Base-by-base conservation (phyloP, 2,329 filamentous ascomycete genomes). In the Amauroascus verrucosus region DNA sequence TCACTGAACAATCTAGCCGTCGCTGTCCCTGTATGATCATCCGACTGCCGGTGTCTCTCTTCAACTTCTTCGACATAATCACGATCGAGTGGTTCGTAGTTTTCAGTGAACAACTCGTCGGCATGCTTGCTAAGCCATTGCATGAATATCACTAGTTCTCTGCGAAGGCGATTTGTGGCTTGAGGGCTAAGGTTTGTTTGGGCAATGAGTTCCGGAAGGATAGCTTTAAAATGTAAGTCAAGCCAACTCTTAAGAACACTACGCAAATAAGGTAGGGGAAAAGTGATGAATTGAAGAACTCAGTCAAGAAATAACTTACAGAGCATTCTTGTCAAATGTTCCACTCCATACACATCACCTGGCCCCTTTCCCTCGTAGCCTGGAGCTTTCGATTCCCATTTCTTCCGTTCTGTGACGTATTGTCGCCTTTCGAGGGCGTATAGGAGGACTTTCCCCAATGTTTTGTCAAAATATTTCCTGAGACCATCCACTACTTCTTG, bases 121-220 rank as follows among this genome's bases (percentile, higher is more conserved):
- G 84, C 82, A 63, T 91, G 82, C 61, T 84, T 86, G 55, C 84
- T 80, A 53, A 98, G 76, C 88, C 90, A 98, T 51, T 81, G 77
- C 9, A 85, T 88, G 70, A 98, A 84, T 70, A 89, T 91, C 60
- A 81, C 79, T 14, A 98, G 78, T 67, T 98, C 93, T 63, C 96
- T 88, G 11, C 89, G 84, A 24, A 97, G 80, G 45, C 89, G 85
- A 57, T 84, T 86, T 40, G 95, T 88, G 1, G 89, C 90, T 67
- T 95, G 89, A 51, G 85, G 78, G 64, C 97, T 93, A 89, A 98
- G 95, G 71, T 97, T 97, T 50, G 93, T 98, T 68, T 98, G 93
- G 3, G 90, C 90, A 57, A 97, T 83, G 38, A 97, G 82, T 66
- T 98, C 93, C 0, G 93, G 91, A 61, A 97, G 82, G 1, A 86